Conservation (phyloP, 2,329 filamentous ascomycete genomes). For the Fusarium acutatum region DNA sequence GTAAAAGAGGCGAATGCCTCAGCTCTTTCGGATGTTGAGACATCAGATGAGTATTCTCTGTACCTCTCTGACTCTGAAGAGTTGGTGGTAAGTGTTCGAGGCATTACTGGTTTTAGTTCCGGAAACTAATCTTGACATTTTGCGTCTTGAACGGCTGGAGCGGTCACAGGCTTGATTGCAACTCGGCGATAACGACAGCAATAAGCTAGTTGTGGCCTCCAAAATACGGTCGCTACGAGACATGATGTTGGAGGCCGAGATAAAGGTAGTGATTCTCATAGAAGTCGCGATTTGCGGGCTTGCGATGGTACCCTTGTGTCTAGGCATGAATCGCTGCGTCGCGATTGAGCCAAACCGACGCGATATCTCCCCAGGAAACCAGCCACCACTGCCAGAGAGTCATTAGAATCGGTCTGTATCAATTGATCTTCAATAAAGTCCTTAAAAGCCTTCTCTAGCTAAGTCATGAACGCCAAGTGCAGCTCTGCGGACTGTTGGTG, state of each 20-base stretch:
- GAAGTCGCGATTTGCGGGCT: too few species aligned
- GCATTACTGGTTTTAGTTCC: neutral
- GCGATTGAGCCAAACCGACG: neutral
- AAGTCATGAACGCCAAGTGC: neutral
- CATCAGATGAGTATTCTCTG: neutral
- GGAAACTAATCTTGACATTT: neutral
- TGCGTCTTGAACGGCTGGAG: too few species aligned
- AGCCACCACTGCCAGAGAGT: rapidly evolving
- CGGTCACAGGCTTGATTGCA: neutral
- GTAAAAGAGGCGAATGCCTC: neutral
- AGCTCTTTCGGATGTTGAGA: neutral
- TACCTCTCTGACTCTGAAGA: neutral
- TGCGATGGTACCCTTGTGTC: neutral
- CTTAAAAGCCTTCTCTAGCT: neutral
- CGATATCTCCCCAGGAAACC: neutral
- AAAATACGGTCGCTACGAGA: rapidly evolving
- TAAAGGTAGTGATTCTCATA: rapidly evolving
- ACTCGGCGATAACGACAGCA: neutral
- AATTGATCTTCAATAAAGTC: rapidly evolving
- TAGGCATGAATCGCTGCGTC: neutral
- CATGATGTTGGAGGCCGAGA: rapidly evolving
- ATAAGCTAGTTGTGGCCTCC: rapidly evolving
- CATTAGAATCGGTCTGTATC: rapidly evolving
- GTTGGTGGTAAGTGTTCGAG: neutral
- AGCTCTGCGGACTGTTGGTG: neutral